Conservation (phyloP, 345 rosid species). For the Zanthoxylum bungeanum region DNA sequence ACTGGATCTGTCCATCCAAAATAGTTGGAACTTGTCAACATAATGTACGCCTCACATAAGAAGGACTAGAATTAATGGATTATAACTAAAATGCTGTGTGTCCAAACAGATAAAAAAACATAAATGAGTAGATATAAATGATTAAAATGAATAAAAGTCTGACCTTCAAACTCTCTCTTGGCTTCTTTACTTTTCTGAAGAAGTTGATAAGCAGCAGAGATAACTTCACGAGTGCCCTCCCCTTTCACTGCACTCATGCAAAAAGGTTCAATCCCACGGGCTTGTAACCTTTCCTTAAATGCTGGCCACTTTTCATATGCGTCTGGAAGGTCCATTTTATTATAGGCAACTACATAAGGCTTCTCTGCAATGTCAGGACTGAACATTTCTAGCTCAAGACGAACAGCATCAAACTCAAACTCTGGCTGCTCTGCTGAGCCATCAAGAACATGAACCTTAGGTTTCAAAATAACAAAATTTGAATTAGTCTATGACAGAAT, state of each 20-base stretch:
- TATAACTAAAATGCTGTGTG: background rate
- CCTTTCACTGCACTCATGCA: slow-evolving; percentile 83
- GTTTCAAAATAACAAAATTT: slow-evolving; percentile 21
- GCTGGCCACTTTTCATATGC: slow-evolving; percentile 70
- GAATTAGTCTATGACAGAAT: background rate
- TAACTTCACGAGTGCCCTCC: slow-evolving; percentile 79
- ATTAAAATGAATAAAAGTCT: slow-evolving; percentile 5
- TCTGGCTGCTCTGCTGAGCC: slow-evolving; percentile 83
- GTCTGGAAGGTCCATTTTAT: slow-evolving; percentile 93
- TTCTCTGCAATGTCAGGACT: slow-evolving; percentile 82
- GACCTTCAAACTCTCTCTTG: slow-evolving; percentile 58
- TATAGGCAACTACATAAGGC: slow-evolving; percentile 77
- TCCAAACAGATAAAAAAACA: slow-evolving; percentile 2
- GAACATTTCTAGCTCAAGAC: slow-evolving; percentile 89
- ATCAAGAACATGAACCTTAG: slow-evolving; percentile 86
- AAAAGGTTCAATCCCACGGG: slow-evolving; percentile 63
- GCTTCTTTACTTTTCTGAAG: slow-evolving; percentile 49
- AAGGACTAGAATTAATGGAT: background rate
- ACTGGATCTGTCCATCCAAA: slow-evolving; percentile 33
- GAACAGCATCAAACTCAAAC: slow-evolving; percentile 87
- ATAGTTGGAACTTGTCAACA: slow-evolving; percentile 15
- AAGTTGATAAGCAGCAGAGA: slow-evolving; percentile 61
- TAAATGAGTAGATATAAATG: background rate
- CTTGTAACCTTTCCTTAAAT: slow-evolving; percentile 62
- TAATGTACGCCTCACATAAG: background rate